phyloP scores from a whole-genome alignment of 2,329 filamentous ascomycete genomes.

The Acrocalymma vagum region DNA sequence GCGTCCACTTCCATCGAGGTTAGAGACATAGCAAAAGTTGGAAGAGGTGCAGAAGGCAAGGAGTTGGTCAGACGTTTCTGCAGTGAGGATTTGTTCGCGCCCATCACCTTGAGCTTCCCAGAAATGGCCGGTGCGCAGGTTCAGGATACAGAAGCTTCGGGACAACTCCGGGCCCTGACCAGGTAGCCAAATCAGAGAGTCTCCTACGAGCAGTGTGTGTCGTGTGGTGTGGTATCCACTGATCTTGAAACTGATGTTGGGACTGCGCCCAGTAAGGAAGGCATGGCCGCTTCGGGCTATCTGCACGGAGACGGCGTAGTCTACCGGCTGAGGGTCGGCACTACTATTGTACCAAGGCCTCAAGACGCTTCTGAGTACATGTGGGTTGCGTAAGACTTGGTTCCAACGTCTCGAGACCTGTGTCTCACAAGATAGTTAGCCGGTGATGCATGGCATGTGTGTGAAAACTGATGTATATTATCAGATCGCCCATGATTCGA shows the following conservation, averaged over 20 bases:
- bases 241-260: constrained; percentile 9
- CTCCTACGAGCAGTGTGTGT: constrained; percentile 14
- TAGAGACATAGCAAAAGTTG: constrained; percentile 28
- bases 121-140: constrained; percentile 30
- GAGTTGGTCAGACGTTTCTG: constrained; percentile 32
- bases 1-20: constrained; percentile 17
- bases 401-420: constrained; percentile 48
- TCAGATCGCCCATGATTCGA: too few relatives aligned
- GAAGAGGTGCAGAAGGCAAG: constrained; percentile 26
- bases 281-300: constrained; percentile 34
- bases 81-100: constrained; percentile 26
- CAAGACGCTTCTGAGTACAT: constrained; percentile 29
- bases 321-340: constrained; percentile 14
- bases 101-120: constrained; percentile 20
- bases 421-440: too few relatives aligned
- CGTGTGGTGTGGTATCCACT: background rate
- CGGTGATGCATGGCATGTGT: too few relatives aligned
- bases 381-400: constrained; percentile 30
- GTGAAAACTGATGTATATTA: too few relatives aligned
- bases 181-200: constrained; percentile 26
- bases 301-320: constrained; percentile 21
- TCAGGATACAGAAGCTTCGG: constrained; percentile 24
- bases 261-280: constrained; percentile 31
- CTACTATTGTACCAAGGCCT: constrained; percentile 31
- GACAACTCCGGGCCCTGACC: background rate